Base-by-base conservation (phyloP, 129 eudicot genomes). In the Gnaphalium uliginosum region DNA sequence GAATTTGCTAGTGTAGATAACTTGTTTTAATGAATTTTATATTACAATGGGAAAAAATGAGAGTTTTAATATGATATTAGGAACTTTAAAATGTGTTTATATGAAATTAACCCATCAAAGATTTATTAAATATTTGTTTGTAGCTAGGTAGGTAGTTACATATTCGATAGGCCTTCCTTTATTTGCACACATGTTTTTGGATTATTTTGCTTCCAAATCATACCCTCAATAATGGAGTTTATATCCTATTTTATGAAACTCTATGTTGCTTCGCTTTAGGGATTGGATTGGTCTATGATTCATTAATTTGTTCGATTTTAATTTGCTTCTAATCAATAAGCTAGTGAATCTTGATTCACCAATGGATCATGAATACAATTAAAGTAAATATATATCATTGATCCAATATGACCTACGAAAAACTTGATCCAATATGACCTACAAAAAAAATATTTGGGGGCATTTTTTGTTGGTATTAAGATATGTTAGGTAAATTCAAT, bases 191-290 rank as follows among this genome's bases (percentile, higher is more conserved):
- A n/a, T 58, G 29, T 33, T 63, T 19, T 46, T 48, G 25, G 13
- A 10, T 51, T 74, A 62, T 48, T 75, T 43, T 75, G 26, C 50
- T 75, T 75, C 64, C 63, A 37, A 76, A 67, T 67, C 56, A 76
- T 76, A 68, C 58, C 22, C 48, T 23, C 69, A 39, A 77, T 77
- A 68, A 69, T 57, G 61, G 75, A 43, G 33, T 58, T 19, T 30
- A 43, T 62, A 25, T 51, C 23, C 18, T 29, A 51, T 39, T 75
- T 24, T 41, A 43, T 62, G 29, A 33, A 63, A 74, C 43, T 43
- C 26, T 69, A 77, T 77, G 81, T 77, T 77, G 81, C 76, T 69
- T 77, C 23, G 81, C 81, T 77, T 77, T 35, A 58, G 37, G 76
- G 81, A 27, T 41, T 62, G 63, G 69, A 69, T 63, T 77, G 70